Evolutionary conservation across 106 monocot species (phyloP).

Genomic region (Allium sativum): DNA sequence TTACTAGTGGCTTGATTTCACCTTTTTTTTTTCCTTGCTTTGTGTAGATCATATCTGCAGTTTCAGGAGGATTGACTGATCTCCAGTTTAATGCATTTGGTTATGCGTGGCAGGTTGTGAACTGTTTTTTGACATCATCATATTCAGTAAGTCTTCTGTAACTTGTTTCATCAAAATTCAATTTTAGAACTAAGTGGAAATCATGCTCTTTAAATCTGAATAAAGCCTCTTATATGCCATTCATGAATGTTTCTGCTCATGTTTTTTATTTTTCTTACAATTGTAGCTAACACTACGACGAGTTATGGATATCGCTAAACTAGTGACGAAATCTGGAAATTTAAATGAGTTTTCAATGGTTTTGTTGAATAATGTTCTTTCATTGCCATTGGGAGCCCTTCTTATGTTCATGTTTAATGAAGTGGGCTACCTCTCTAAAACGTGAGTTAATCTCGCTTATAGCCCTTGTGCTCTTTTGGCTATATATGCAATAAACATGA

Average conservation of each 20-base stretch:
- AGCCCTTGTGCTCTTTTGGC: no score
- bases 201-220: not conserved
- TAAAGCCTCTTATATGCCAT: no score
- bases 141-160: conserved; percentile 44
- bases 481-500: no score
- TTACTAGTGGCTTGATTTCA: no score
- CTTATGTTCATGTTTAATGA: conserved; percentile 41
- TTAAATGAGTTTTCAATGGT: conserved; percentile 72
- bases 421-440: conserved; percentile 47
- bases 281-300: conserved; percentile 44
- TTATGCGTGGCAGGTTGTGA: conserved; percentile 49
- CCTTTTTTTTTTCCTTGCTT: no score
- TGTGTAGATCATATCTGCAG: no score
- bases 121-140: conserved; percentile 58
- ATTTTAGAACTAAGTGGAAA: not conserved
- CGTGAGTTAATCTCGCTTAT: conserved; percentile 29
- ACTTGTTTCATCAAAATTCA: no score
- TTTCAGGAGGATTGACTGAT: conserved; percentile 50
- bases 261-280: no score
- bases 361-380: conserved; percentile 53
- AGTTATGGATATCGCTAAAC: conserved; percentile 63
- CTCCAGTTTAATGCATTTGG: conserved; percentile 47
- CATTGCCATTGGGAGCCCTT: conserved; percentile 43
- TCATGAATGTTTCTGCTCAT: no score
- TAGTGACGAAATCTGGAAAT: conserved; percentile 52